Conservation (phyloP, 1,139 yeast genomes). For the Lipomyces yarrowii region DNA sequence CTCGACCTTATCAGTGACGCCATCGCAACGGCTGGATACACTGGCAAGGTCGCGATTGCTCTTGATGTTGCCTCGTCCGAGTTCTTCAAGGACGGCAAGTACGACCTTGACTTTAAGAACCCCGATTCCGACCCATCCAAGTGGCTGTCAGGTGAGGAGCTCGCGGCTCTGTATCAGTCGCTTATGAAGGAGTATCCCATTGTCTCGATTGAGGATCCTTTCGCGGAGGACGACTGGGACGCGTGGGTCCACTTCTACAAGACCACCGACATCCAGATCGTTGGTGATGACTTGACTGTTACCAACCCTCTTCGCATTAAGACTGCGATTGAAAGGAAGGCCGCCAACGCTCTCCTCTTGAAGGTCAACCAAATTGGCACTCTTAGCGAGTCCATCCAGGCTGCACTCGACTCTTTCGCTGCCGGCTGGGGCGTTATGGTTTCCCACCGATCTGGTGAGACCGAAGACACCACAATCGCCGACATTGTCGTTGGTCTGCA, state of each 20-base stretch:
- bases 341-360: conserved; percentile 87
- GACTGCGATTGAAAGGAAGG: conserved; percentile 93
- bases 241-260: conserved; percentile 88
- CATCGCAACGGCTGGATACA: conserved; percentile 90
- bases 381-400: conserved; percentile 86
- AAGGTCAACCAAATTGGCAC: conserved; percentile 94
- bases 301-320: conserved; percentile 93
- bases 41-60: conserved; percentile 86
- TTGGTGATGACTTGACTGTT: conserved; percentile 96
- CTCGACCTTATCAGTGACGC: conserved; percentile 86
- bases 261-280: conserved; percentile 78
- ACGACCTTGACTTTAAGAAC: conserved; percentile 97
- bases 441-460: conserved; percentile 98
- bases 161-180: conserved; percentile 77
- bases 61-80: conserved; percentile 96
- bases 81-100: conserved; percentile 92
- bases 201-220: conserved; percentile 96
- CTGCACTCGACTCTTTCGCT: conserved; percentile 85
- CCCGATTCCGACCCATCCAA: conserved; percentile 84
- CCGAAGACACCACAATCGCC: conserved; percentile 97
- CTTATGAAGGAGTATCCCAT: conserved; percentile 90
- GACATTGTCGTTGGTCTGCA: conserved; percentile 95
- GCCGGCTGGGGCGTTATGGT: conserved; percentile 99
- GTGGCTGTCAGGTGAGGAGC: conserved; percentile 85
- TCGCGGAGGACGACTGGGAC: conserved; percentile 98